These are phyloP conservation scores for Cutaneotrichosporon spelunceum DNA, from an alignment of 1,284 basidiomycete genomes.

Conservation along the genomic window DNA sequence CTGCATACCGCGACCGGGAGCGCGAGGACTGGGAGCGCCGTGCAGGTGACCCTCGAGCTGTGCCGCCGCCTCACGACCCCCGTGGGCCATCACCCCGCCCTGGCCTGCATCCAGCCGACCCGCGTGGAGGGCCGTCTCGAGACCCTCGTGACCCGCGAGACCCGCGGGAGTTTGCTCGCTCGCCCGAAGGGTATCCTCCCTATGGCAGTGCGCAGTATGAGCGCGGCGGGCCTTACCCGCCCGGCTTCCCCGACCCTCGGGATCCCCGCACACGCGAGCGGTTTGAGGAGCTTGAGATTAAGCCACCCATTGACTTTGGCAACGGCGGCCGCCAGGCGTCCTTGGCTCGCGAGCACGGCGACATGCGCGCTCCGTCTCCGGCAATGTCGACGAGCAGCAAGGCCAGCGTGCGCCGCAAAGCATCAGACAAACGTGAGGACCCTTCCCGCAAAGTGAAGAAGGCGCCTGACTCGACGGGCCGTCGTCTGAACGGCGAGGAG, in stretches of 20 bases:
- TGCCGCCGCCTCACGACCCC: conserved; percentile 26
- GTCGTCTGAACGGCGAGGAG: conserved; percentile 18
- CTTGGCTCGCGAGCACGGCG: conserved; percentile 18
- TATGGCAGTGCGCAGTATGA: conserved; percentile 25
- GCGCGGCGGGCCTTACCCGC: conserved; percentile 13
- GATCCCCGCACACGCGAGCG: conserved; percentile 15
- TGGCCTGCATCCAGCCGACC: conserved; percentile 21
- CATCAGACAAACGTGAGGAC: conserved; percentile 12
- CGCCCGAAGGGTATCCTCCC: conserved; percentile 15
- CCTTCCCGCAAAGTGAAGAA: conserved; percentile 12
- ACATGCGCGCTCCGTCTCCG: conserved; percentile 38
- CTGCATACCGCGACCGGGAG: conserved; percentile 28
- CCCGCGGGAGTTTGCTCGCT: conserved; percentile 21
- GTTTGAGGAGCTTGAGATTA: conserved; percentile 15
- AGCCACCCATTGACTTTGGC: conserved; percentile 11
- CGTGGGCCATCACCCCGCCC: conserved; percentile 40
- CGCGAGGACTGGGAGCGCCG: conserved; percentile 47
- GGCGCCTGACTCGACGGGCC: conserved; percentile 11
- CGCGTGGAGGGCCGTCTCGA: conserved; percentile 1
- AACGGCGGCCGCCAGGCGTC: conserved; percentile 19
- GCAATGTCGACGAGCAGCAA: conserved; percentile 37
- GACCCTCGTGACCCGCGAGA: conserved; percentile 18
- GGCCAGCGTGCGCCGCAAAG: conserved; percentile 24
- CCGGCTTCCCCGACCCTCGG: conserved; percentile 15
- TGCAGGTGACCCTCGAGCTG: conserved; percentile 41